Base-by-base conservation (phyloP, 2,329 filamentous ascomycete genomes). In the Hypoxylon sp. region DNA sequence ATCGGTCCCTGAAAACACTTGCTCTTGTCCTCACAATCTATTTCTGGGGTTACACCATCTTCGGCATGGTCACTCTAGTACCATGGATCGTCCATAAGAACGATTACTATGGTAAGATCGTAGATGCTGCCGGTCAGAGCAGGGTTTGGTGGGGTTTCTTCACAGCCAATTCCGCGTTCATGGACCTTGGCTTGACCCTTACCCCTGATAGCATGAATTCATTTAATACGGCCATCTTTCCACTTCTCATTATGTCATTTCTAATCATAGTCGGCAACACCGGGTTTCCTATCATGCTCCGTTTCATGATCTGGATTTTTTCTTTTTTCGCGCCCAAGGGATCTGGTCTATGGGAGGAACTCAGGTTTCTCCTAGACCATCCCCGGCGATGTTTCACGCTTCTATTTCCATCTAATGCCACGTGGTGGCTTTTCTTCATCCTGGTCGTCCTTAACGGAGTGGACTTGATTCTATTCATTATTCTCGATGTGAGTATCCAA, bases 231-330 rank as follows among this genome's bases (percentile, higher is more conserved):
- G 93, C 93, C 0, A 83, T 91, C 5, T 91, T 93, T 73, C 89
- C 91, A 0, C 83, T 98, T 49, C 83, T 98, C 21, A 77, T 96
- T 46, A 89, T 94, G 80, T 89, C 89, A 5, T 97, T 97, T 73
- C 86, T 98, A 45, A 96, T 98, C 76, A 89, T 98, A 67, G 93
- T 97, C 67, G 95, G 95, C 61, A 98, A 98, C 75, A 98, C 95
- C 0, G 96, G 92, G 0, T 98, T 98, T 73, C 96, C 95, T 0
- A 93, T 96, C 75, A 94, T 98, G 91, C 87, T 98, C 23, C 91
- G 96, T 6, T 92, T 98, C 75, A 88, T 96, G 68, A 98, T 99
- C 67, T 99, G 96, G 95, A 74, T 91, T 0, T 76, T 87, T 34
- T 93, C 93, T 11, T 88, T 90, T 60, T 71, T 92, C 51, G 86